These are phyloP conservation scores for Entomortierella chlamydospora DNA, from an alignment of 192 early-diverging fungal species.

Conservation along the genomic window DNA sequence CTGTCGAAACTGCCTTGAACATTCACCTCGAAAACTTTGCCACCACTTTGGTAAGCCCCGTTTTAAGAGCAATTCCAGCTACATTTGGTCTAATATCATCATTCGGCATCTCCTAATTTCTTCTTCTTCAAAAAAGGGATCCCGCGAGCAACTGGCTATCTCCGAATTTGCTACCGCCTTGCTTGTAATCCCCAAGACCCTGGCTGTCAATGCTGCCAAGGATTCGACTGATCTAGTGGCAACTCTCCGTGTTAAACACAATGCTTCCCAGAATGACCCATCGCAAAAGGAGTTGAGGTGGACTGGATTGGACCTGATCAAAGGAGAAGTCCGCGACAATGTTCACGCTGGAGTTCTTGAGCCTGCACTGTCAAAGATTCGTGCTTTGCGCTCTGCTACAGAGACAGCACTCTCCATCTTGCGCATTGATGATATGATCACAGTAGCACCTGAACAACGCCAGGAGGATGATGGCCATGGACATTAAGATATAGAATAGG, in stretches of 20 bases:
- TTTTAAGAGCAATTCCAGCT: no score
- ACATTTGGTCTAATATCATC: no score
- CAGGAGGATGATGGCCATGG: slow-evolving; percentile 66
- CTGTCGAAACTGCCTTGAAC: slow-evolving; percentile 93
- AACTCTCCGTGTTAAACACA: slow-evolving; percentile 96
- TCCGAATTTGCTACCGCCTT: slow-evolving; percentile 96
- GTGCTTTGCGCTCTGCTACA: slow-evolving; percentile 96
- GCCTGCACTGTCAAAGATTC: slow-evolving; percentile 98
- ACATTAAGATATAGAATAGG: slow-evolving; percentile 43
- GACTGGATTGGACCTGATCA: slow-evolving; percentile 94
- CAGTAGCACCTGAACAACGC: slow-evolving; percentile 66
- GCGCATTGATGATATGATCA: slow-evolving; percentile 95
- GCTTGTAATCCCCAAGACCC: slow-evolving; percentile 96
- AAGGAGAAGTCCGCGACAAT: slow-evolving; percentile 94
- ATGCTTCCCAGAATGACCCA: slow-evolving; percentile 88
- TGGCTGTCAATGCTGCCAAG: slow-evolving; percentile 98
- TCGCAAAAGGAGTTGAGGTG: slow-evolving; percentile 83
- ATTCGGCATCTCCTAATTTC: no score
- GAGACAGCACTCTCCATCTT: slow-evolving; percentile 98
- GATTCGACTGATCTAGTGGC: slow-evolving; percentile 97
- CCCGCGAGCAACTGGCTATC: slow-evolving; percentile 98
- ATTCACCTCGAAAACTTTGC: slow-evolving; percentile 99
- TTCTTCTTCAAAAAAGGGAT: slow-evolving; percentile 64
- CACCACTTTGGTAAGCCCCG: slow-evolving; percentile 80
- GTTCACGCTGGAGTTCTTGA: slow-evolving; percentile 94